phyloP scores from a whole-genome alignment of 352 stramenopile species.

The Phytophthora uliginosa region DNA sequence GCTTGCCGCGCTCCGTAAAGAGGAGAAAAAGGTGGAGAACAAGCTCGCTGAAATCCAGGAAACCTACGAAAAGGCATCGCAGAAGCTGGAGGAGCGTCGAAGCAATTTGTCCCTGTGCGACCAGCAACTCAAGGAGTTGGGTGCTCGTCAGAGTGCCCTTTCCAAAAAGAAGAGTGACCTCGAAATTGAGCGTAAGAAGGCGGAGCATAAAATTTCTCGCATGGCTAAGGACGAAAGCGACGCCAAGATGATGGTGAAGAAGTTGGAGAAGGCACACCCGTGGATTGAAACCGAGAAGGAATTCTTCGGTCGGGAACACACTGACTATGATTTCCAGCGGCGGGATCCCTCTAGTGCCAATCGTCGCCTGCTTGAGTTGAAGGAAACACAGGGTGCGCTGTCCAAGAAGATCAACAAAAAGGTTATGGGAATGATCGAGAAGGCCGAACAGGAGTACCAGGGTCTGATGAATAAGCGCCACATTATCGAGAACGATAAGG shows the following conservation, averaged over 20 bases:
- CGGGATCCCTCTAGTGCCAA: constrained; percentile 89
- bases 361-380: constrained; percentile 91
- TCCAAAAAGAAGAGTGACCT: constrained; percentile 91
- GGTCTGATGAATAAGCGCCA: constrained; percentile 98
- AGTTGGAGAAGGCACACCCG: constrained; percentile 94
- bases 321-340: constrained; percentile 98
- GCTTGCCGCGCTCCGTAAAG: constrained; percentile 65
- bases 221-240: constrained; percentile 95
- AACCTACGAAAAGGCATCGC: constrained; percentile 66
- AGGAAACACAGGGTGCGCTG: constrained; percentile 94
- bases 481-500: constrained; percentile 99
- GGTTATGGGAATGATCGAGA: constrained; percentile 99
- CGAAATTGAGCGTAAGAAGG: constrained; percentile 97
- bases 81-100: constrained; percentile 76
- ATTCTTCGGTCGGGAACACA: constrained; percentile 97
- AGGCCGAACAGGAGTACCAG: constrained; percentile 99
- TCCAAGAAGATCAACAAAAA: constrained; percentile 99
- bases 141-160: constrained; percentile 76
- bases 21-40: constrained; percentile 77
- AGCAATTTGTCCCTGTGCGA: constrained; percentile 89
- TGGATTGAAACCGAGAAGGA: constrained; percentile 99
- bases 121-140: constrained; percentile 93
- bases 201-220: constrained; percentile 93
- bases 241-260: constrained; percentile 91
- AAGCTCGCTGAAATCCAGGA: constrained; percentile 74